Conservation (phyloP, 352 stramenopile genomes). For the Peronospora destructor region DNA sequence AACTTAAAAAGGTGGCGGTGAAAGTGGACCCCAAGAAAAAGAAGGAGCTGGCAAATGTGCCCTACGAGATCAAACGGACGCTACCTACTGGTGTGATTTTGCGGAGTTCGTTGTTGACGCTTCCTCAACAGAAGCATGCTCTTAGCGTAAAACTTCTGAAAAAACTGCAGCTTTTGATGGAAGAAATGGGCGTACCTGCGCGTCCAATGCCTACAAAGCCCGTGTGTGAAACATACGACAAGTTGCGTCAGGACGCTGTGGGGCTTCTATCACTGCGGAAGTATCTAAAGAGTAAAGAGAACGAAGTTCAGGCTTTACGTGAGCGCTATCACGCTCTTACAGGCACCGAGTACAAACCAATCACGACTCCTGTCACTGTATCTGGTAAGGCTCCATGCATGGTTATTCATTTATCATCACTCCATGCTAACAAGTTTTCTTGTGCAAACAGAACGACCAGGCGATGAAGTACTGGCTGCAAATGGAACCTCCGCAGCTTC, state of each 20-base stretch:
- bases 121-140: slow-evolving; percentile 43
- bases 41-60: slow-evolving; percentile 57
- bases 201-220: slow-evolving; percentile 67
- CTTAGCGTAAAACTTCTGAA: slow-evolving; percentile 59
- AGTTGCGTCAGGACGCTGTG: slow-evolving; percentile 48
- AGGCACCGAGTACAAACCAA: slow-evolving; percentile 43
- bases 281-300: slow-evolving; percentile 51
- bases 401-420: slow-evolving; percentile 1
- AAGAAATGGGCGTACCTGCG: slow-evolving; percentile 55
- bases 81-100: slow-evolving; percentile 50
- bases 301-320: slow-evolving; percentile 37
- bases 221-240: slow-evolving; percentile 56
- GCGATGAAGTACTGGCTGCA: slow-evolving; percentile 18
- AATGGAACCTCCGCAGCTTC: slow-evolving; percentile 3
- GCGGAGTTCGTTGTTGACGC: slow-evolving; percentile 42
- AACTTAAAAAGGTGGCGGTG: slow-evolving; percentile 61
- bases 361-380: slow-evolving; percentile 31
- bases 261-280: slow-evolving; percentile 54
- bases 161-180: slow-evolving; percentile 59
- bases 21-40: slow-evolving; percentile 65
- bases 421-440: slow-evolving; percentile 5
- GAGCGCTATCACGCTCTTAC: slow-evolving; percentile 54
- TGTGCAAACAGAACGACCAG: slow-evolving; percentile 26
- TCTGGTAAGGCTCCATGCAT: slow-evolving; percentile 20
- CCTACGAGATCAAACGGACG: slow-evolving; percentile 49